phyloP scores from a whole-genome alignment of 2,329 filamentous ascomycete species.

The Metarhizium rileyi region DNA sequence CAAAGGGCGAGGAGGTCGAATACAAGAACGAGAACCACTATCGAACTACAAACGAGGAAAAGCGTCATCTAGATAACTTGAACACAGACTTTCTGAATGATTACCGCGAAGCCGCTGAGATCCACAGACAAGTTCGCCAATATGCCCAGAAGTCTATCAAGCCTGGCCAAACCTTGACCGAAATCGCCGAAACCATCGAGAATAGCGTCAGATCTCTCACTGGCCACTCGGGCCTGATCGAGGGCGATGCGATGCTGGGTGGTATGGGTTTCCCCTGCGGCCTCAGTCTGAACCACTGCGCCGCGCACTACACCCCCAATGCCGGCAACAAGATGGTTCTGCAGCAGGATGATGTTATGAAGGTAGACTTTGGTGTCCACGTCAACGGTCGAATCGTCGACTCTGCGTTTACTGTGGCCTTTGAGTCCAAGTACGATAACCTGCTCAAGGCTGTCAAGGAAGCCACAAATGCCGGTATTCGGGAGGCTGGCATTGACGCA shows the following conservation, averaged over 20 bases:
- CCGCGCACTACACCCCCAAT: conserved; percentile 81
- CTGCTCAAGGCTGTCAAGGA: conserved; percentile 63
- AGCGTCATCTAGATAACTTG: conserved; percentile 71
- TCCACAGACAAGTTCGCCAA: conserved; percentile 79
- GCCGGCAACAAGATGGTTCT: conserved; percentile 73
- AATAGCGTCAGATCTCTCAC: conserved; percentile 68
- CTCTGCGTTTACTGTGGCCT: conserved; percentile 70
- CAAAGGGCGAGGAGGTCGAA: conserved; percentile 67
- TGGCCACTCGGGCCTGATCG: conserved; percentile 65
- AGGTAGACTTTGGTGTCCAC: conserved; percentile 75
- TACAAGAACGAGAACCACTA: conserved; percentile 69
- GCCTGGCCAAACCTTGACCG: conserved; percentile 69
- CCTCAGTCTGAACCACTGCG: conserved; percentile 74
- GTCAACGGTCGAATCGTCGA: conserved; percentile 74
- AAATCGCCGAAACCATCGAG: conserved; percentile 83
- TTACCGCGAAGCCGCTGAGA: conserved; percentile 76
- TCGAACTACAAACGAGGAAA: conserved; percentile 74
- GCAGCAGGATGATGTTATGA: conserved; percentile 66
- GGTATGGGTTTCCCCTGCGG: conserved; percentile 85
- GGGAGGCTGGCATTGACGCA: conserved; percentile 82
- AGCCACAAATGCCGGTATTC: conserved; percentile 74
- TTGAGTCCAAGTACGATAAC: conserved; percentile 65
- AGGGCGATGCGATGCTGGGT: conserved; percentile 67
- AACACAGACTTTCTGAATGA: conserved; percentile 72
- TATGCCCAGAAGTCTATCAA: conserved; percentile 74